phyloP scores from a whole-genome alignment of 805 yeast genomes.

The Saturnispora zaruensis region DNA sequence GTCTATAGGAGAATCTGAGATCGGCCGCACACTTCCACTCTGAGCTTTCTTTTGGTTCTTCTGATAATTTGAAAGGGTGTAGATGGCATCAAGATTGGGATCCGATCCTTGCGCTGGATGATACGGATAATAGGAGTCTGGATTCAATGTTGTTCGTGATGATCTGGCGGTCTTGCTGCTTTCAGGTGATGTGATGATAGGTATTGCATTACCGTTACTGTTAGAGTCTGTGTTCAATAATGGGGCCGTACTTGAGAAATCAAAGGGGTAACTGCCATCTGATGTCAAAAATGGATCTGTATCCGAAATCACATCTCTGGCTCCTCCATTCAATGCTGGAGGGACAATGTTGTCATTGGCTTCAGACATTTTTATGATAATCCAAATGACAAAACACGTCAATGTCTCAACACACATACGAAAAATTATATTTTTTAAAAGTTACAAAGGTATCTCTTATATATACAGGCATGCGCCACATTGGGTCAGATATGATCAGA shows the following conservation, averaged over 20 bases:
- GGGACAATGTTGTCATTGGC: background rate
- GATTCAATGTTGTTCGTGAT: constrained; percentile 3
- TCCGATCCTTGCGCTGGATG: background rate
- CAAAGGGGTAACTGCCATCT: background rate
- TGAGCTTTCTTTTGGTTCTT: background rate
- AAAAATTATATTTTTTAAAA: background rate
- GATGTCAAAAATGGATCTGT: background rate
- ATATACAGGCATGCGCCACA: constrained; percentile 2
- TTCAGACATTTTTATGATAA: background rate
- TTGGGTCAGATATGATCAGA: background rate
- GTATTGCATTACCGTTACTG: background rate
- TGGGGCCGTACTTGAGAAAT: background rate
- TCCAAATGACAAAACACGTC: background rate
- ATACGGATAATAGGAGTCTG: constrained; percentile 1
- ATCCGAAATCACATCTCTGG: background rate
- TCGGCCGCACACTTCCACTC: background rate
- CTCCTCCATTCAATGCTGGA: background rate
- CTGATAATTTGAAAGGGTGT: constrained; percentile 7
- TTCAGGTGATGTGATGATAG: constrained; percentile 9
- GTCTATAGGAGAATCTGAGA: constrained; percentile 1
- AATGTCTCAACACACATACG: background rate
- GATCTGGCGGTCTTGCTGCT: background rate
- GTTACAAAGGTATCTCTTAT: background rate
- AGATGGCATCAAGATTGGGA: background rate
- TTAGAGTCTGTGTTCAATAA: background rate